Conservation (phyloP, 768 basidiomycete species). For the Boletus barrowsii region DNA sequence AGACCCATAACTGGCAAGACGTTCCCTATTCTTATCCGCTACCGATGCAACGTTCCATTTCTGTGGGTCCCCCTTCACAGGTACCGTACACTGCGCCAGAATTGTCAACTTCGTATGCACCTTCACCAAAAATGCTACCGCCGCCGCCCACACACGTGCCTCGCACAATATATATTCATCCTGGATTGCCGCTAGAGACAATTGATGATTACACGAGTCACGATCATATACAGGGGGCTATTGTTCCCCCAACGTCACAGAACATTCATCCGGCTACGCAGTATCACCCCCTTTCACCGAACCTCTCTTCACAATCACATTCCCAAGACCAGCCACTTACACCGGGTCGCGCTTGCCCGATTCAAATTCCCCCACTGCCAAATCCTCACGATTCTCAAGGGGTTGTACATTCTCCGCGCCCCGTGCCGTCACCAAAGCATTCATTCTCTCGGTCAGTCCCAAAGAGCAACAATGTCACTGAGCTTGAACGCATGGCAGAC, state of each 20-base stretch:
- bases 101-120: conserved; percentile 29
- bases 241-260: conserved; percentile 54
- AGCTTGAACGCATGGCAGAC: conserved; percentile 72
- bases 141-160: conserved; percentile 30
- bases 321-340: conserved; percentile 1
- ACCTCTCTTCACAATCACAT: conserved; percentile 36
- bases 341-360: conserved; percentile 17
- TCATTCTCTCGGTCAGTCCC: conserved; percentile 35
- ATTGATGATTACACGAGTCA: conserved; percentile 32
- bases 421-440: conserved; percentile 63
- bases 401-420: conserved; percentile 61
- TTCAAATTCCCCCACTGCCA: conserved; percentile 21
- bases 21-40: conserved; percentile 32
- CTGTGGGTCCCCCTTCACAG: conserved; percentile 41
- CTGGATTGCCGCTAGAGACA: conserved; percentile 10
- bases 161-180: conserved; percentile 13
- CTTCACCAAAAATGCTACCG: conserved; percentile 25
- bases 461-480: conserved; percentile 50
- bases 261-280: conserved; percentile 58
- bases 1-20: conserved; percentile 17
- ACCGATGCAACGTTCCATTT: conserved; percentile 48
- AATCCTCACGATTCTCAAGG: conserved; percentile 35
- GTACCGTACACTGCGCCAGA: conserved; percentile 35
- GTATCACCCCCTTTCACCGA: conserved; percentile 60
- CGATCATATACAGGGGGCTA: conserved; percentile 60